Evolutionary conservation across 768 basidiomycete species (phyloP), one percentile per base, ranked within the genome.

Genomic region (Porpolomopsis calyptriformis): DNA sequence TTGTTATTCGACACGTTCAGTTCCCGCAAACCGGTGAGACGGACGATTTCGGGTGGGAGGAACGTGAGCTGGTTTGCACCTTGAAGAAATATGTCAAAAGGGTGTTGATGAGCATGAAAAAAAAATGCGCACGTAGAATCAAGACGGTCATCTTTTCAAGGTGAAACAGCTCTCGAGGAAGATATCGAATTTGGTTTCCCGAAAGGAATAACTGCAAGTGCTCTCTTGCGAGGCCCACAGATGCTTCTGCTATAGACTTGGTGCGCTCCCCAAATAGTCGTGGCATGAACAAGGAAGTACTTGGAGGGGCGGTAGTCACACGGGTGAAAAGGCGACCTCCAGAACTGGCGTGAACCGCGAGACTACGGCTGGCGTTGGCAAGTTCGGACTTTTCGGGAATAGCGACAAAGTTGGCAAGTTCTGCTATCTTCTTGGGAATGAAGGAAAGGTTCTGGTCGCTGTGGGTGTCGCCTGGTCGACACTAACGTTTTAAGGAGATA

Each of bases 1-100:
- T 62, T 58, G 57, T 87, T 87, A 44, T 70, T 67, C 0, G 79
- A 67, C 3, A 87, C 53, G 49, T 84, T 81, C 5, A 87, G 67
- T 36, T 78, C 73, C 40, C 66, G 65, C 2, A 87, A 69, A 40
- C 72, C 71, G 7, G 55, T 63, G 14, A 86, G 65, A 4, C 63
- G 64, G 16, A 60, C 64, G 27, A 87, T 79, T 42, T 82, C 81
- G 0, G 84, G 75, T 1, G 85, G 83, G 16, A 87, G 58, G 33
- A 62, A 64, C 1, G 61, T 68, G 4, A 88, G 60, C 9, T 57
- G 54, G 54, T 88, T 88, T 4, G 62, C 62, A 2, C 80, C 85
- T 84, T 23, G 16, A 14, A 26, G 7, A 3, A 11, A 16, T 18
- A 53, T n/a, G 31, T 12, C 12, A 12, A 38, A 4, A 6, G 11